Base-by-base conservation (phyloP, 2,329 filamentous ascomycete species). In the Neonectria hederae region DNA sequence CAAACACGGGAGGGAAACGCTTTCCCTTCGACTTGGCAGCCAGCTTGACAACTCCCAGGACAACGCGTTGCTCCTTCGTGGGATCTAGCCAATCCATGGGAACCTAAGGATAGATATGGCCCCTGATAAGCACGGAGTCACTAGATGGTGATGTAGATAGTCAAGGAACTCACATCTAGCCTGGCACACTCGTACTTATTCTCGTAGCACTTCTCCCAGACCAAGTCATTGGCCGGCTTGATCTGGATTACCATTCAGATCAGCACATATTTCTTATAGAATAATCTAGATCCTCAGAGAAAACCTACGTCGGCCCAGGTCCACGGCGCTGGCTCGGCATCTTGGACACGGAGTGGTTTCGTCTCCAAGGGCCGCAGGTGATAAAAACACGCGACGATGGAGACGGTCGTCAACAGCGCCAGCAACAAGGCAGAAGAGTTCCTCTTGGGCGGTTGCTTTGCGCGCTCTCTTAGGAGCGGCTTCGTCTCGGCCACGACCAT, bases 61-160 rank as follows among this genome's bases (percentile, higher is more conserved):
- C 68, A 21, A 79, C 76, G 21, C 76, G 68, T 14, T 69, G 62
- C 6, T 70, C 58, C 7, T 76, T 68, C 1, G 64, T 66, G 19
- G 76, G 75, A 4, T 72, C 69, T 9, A 75, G 65, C 77, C 77
- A 79, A 53, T 78, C 72, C 76, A 78, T 79, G 0, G 78, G 77
- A 13, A 80, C 72, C 76, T 79, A 26, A 2, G 42, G 17, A 62
- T 28, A 38, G 17, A 60, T 22, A 13, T 21, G 1, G 17, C 6
- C 14, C 9, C 35, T 14, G 8, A 22, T 68, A 13, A 68, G 57
- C 5, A 51, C 4, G 14, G 1, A 14, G 21, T 35, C 17, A 22
- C 7, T 21, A 14, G 14, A 51, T 3, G 17, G 24, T 19, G n/a
- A 22, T 4, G 0, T 46, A 5, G 24, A 5, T 3, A 26, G 19